Conservation (phyloP, 805 yeast genomes). For the Nakazawaea peltata region DNA sequence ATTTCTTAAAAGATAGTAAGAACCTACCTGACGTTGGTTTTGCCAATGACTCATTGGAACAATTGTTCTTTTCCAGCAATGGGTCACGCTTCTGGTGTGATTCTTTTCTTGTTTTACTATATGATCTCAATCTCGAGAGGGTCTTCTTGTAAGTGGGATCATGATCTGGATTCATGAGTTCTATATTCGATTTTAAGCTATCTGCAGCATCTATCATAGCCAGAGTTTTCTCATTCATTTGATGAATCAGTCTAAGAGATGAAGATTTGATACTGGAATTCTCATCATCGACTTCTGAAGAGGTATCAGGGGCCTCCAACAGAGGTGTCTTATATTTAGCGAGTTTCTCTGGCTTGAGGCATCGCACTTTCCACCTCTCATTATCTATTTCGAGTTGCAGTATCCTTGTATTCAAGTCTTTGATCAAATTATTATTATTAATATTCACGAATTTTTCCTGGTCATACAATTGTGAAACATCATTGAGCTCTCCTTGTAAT, state of each 20-base stretch:
- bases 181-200: slow-evolving; percentile 1
- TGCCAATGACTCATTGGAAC: too few species aligned
- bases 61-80: too few species aligned
- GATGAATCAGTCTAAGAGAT: slow-evolving; percentile 1
- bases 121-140: neutral
- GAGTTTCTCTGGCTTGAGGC: slow-evolving; percentile 7
- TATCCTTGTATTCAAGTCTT: slow-evolving; percentile 2
- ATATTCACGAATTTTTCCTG: slow-evolving; percentile 1
- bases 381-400: slow-evolving; percentile 2
- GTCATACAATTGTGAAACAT: neutral
- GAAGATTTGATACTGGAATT: neutral
- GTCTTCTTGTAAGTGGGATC: neutral
- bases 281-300: neutral
- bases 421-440: neutral
- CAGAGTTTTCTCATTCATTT: slow-evolving; percentile 4
- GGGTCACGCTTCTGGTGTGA: too few species aligned
- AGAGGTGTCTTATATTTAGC: slow-evolving; percentile 8
- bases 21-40: too few species aligned
- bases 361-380: slow-evolving; percentile 1
- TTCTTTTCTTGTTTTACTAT: neutral
- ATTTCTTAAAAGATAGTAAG: too few species aligned
- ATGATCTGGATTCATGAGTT: neutral
- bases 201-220: too few species aligned
- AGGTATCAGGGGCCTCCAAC: neutral
- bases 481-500: slow-evolving; percentile 28